These are phyloP conservation scores for Oenanthe sinensis DNA, from an alignment of 129 eudicot species.

Conservation along the genomic window DNA sequence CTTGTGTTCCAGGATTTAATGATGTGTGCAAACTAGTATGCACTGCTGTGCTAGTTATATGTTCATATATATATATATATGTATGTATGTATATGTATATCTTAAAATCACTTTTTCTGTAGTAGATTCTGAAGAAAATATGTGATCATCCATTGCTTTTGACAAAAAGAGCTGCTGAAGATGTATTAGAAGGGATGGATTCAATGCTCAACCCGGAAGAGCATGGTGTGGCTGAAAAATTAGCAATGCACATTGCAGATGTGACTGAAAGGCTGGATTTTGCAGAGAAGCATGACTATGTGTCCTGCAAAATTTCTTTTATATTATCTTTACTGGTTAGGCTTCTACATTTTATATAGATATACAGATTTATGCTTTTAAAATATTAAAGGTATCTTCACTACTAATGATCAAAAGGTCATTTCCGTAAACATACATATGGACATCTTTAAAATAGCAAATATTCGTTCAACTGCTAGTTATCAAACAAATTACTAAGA, in stretches of 20 bases:
- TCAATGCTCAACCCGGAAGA: slow-evolving; percentile 55
- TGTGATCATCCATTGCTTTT: slow-evolving; percentile 91
- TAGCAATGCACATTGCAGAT: slow-evolving; percentile 83
- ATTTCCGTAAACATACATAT: neutral
- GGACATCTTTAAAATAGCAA: neutral
- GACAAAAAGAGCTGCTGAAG: slow-evolving; percentile 97
- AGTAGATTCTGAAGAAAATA: slow-evolving; percentile 83
- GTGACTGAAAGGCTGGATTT: slow-evolving; percentile 48
- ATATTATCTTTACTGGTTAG: slow-evolving; percentile 74
- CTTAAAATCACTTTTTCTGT: neutral
- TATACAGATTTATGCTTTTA: neutral
- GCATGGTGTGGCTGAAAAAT: slow-evolving; percentile 65
- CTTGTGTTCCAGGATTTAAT: neutral
- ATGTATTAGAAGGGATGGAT: slow-evolving; percentile 93
- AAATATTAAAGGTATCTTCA: neutral
- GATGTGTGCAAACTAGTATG: neutral
- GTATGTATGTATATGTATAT: neutral
- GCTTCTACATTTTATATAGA: neutral
- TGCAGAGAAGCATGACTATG: slow-evolving; percentile 42
- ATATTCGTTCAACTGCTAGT: neutral
- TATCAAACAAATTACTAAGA: neutral
- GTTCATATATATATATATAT: neutral
- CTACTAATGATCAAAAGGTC: neutral
- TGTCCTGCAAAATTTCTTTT: slow-evolving; percentile 91
- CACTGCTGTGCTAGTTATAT: neutral